Base-by-base conservation (phyloP, 495 filamentous ascomycete genomes). In the Penicillium atrosanguineum region DNA sequence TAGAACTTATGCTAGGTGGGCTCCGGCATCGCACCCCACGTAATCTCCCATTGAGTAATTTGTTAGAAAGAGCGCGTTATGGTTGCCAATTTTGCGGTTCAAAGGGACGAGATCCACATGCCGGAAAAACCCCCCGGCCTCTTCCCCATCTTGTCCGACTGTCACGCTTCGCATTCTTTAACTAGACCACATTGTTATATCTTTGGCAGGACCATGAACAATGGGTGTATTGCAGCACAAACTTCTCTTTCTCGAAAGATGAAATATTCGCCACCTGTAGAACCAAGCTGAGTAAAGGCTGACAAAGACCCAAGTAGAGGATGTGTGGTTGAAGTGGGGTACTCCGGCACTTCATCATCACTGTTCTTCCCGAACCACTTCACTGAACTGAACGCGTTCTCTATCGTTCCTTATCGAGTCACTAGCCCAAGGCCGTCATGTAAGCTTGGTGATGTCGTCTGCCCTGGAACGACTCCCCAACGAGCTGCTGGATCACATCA, bases 401-500 rank as follows among this genome's bases (percentile, higher is more conserved):
- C 31, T 14, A 34, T 34, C 31, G 11, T 34, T 34, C 31, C 1
- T 8, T 14, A 34, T 34, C 31, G 11, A 14, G 11, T 31, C 11
- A 7, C 28, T 31, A 31, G 28, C 7, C 7, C 28, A 31, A 31
- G 28, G 6, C 12, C 38, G 50, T 38, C 50, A 50, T 48, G 44
- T 18, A 29, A 31, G 19, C n/a, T 20, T 40, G 38, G 38, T 20
- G 14, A 62, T 61, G 52, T 59, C 62, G 56, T 60, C 63, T 26
- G 28, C 50, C 7, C 41, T 60, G 16, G 59, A 60, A 44, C 43
- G 34, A 4, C 64, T 77, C 9, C 73, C 73, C 9, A 77, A 70
- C 60, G 73, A 77, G 56, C 64, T 77, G 49, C 57, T 75, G 42
- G 67, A 74, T 48, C 61, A 68, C 18, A 71, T 77, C 45, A 64